phyloP scores from a whole-genome alignment of 192 early-diverging fungal species.

The Coemansia sp. region DNA sequence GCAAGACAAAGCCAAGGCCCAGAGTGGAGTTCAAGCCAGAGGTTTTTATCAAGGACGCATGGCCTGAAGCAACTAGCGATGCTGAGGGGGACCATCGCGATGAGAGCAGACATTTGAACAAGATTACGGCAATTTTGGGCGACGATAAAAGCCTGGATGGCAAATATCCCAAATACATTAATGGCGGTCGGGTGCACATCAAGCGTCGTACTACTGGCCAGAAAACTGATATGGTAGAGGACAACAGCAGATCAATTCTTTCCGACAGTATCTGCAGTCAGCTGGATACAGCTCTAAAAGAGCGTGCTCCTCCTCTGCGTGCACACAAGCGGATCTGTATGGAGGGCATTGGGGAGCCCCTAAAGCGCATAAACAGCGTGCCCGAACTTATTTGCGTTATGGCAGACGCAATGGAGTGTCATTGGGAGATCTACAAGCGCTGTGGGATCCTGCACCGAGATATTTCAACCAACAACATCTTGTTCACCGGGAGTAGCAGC shows the following conservation, averaged over 20 bases:
- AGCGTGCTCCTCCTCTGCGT: not conserved
- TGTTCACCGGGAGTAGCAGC: not conserved
- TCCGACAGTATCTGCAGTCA: slow-evolving; percentile 1
- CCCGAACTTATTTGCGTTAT: slow-evolving; percentile 22
- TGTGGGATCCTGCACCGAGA: slow-evolving; percentile 15
- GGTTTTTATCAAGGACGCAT: slow-evolving; percentile 15
- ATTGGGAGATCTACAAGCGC: slow-evolving; percentile 6
- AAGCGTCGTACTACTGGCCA: not conserved
- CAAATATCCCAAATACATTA: not conserved
- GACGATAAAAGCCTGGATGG: not conserved
- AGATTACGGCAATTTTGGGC: not conserved
- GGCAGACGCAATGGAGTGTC: slow-evolving; percentile 18
- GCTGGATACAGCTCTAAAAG: not conserved
- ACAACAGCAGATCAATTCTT: slow-evolving; percentile 3
- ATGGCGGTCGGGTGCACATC: slow-evolving; percentile 9
- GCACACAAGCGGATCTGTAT: slow-evolving; percentile 18
- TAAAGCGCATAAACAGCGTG: not conserved
- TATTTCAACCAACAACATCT: slow-evolving; percentile 25
- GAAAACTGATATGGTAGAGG: slow-evolving; percentile 4
- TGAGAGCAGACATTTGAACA: not conserved
- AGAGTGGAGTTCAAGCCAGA: not conserved
- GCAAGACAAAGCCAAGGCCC: not conserved
- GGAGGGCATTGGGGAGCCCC: slow-evolving; percentile 11
- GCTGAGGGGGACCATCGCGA: not conserved
- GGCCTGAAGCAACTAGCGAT: not conserved